Evolutionary conservation across 2,329 filamentous ascomycete genomes (phyloP).

Genomic region (Clonostachys rosea): DNA sequence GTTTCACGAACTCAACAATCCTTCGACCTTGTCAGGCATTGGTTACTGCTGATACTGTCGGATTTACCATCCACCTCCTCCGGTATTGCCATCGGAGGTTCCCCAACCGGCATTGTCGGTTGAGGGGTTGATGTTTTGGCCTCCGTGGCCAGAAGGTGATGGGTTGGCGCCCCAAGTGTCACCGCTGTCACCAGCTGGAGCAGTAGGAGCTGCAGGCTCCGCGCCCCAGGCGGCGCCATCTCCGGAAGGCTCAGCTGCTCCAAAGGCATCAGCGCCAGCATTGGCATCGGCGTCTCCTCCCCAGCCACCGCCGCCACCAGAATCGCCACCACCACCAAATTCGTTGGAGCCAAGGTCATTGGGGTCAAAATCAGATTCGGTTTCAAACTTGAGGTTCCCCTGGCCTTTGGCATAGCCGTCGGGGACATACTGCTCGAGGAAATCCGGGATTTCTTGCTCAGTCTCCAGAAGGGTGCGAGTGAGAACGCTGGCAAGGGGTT

Average conservation of each 20-base stretch:
- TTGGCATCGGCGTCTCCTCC: conserved; percentile 10
- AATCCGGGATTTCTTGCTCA: conserved; percentile 75
- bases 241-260: too few relatives aligned
- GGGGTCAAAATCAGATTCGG: conserved; percentile 47
- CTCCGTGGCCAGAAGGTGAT: background rate
- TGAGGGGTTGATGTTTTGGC: too few relatives aligned
- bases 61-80: background rate
- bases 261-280: conserved; percentile 9
- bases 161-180: conserved; percentile 4
- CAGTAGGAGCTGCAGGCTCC: conserved; percentile 1
- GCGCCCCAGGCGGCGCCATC: conserved; percentile 3
- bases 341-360: conserved; percentile 15
- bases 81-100: background rate
- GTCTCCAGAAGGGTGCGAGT: conserved; percentile 81
- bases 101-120: too few relatives aligned
- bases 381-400: conserved; percentile 47
- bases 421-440: conserved; percentile 63
- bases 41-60: too few relatives aligned
- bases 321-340: conserved; percentile 10
- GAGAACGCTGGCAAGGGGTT: conserved; percentile 66
- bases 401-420: conserved; percentile 36
- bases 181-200: conserved; percentile 2
- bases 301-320: conserved; percentile 7
- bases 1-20: too few relatives aligned
- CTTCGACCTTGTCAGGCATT: too few relatives aligned